Percentiles rank a stretch among this genome's conserved stretches.
Evolutionary conservation across 441 rosid genomes (phyloP).

Genomic region (Erysimum cheiri): DNA sequence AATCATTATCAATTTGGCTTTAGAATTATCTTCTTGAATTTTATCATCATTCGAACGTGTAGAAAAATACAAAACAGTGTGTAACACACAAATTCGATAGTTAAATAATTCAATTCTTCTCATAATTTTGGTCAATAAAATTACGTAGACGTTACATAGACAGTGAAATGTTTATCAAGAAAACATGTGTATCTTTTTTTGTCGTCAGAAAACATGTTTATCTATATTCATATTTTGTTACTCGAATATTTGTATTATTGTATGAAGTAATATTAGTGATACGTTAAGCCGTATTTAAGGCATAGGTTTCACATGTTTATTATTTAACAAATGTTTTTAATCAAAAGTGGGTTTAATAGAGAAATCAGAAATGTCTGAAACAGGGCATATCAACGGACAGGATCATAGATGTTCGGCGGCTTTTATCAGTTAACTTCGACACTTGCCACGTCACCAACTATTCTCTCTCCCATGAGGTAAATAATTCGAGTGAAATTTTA

Average conservation of each 20-base stretch:
- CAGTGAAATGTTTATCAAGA: constrained; percentile 30
- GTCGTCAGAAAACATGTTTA: constrained; percentile 4
- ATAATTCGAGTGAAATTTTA: neutral
- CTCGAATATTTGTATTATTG: neutral
- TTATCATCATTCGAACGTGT: constrained; percentile 39
- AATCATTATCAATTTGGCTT: constrained; percentile 43
- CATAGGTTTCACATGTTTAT: constrained; percentile 32
- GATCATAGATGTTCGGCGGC: constrained; percentile 72
- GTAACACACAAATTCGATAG: constrained; percentile 35
- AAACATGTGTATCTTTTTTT: neutral
- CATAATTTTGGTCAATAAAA: constrained; percentile 17
- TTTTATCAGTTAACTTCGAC: constrained; percentile 59
- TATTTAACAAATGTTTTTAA: neutral
- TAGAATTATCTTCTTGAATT: constrained; percentile 15
- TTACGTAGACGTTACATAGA: constrained; percentile 44
- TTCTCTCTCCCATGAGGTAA: constrained; percentile 74
- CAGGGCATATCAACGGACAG: constrained; percentile 85
- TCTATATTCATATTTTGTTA: constrained; percentile 16
- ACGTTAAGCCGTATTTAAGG: constrained; percentile 14
- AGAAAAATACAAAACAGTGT: constrained; percentile 43
- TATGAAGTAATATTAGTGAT: constrained; percentile 3
- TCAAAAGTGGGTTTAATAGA: constrained; percentile 5
- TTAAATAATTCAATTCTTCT: constrained; percentile 21
- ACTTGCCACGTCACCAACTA: constrained; percentile 67
- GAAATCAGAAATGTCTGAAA: constrained; percentile 36